Percentiles rank a stretch among this genome's conserved stretches.
Conservation (phyloP, 2,329 filamentous ascomycete species). For the Domatiomyces globalis region DNA sequence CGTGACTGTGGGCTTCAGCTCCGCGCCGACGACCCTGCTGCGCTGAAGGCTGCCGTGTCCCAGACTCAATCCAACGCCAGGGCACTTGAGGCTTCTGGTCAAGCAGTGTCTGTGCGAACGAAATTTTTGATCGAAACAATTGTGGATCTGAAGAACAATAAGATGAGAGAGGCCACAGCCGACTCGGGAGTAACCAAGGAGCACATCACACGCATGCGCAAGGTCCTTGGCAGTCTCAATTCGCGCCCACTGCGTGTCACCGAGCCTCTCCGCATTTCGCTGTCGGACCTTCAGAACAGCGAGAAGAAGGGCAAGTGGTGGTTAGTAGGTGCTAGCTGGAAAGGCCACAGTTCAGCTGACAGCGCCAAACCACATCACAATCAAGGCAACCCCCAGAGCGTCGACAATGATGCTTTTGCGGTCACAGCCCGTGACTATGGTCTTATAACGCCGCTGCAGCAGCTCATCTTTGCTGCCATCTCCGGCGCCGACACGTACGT, state of each 20-base stretch:
- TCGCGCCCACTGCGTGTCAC: conserved; percentile 50
- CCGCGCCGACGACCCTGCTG: conserved; percentile 72
- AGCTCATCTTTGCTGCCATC: conserved; percentile 85
- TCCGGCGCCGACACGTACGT: conserved; percentile 73
- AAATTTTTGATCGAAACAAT: conserved; percentile 98
- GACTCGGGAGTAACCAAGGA: conserved; percentile 63
- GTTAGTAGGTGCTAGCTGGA: conserved; percentile 92
- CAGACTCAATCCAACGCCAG: conserved; percentile 60
- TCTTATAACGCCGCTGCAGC: conserved; percentile 73
- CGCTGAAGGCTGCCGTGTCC: conserved; percentile 76
- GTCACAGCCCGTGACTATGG: conserved; percentile 66
- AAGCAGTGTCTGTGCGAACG: conserved; percentile 60
- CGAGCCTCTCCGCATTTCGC: conserved; percentile 67
- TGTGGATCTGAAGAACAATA: conserved; percentile 86
- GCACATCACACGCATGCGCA: conserved; percentile 78
- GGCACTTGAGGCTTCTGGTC: conserved; percentile 49
- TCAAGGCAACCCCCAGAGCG: conserved; percentile 30
- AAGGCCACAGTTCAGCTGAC: conserved; percentile 24
- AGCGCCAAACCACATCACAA: conserved; percentile 20
- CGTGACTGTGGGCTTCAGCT: conserved; percentile 68
- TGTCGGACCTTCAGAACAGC: conserved; percentile 67
- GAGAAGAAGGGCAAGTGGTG: conserved; percentile 95
- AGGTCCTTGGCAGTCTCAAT: conserved; percentile 67
- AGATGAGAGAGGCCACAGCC: conserved; percentile 58
- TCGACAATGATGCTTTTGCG: conserved; percentile 46